Evolutionary conservation across 2,329 filamentous ascomycete species (phyloP).

Genomic region (Scedosporium aurantiacum): DNA sequence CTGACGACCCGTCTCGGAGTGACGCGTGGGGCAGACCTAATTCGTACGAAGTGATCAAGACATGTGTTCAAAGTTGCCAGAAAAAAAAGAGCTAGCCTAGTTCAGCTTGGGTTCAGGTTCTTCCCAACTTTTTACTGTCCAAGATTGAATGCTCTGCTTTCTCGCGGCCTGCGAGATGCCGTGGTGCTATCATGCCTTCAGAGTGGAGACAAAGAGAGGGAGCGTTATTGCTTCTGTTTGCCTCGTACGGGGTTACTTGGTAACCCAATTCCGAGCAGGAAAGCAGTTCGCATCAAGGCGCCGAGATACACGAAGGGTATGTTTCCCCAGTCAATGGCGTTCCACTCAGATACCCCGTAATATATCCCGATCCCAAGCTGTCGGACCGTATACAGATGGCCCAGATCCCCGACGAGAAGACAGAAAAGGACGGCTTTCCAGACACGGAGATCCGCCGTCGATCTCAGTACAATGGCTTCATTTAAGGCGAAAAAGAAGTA

Average conservation of each 20-base stretch:
- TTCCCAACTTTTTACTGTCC: neutral
- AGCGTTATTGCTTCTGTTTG: neutral
- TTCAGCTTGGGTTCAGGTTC: neutral
- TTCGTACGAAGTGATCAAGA: neutral
- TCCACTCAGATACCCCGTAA: constrained; percentile 52
- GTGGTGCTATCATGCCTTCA: neutral
- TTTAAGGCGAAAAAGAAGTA: constrained; percentile 69
- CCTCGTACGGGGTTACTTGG: neutral
- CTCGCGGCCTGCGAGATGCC: neutral
- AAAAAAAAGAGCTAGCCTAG: neutral
- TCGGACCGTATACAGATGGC: constrained; percentile 58
- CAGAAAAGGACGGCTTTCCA: constrained; percentile 59
- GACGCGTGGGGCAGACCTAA: neutral
- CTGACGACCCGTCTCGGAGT: neutral
- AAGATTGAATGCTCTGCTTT: neutral
- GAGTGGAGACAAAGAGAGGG: neutral
- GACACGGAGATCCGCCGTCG: constrained; percentile 55
- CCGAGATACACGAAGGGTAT: constrained; percentile 60
- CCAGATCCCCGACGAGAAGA: constrained; percentile 64
- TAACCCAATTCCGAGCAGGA: constrained; percentile 46
- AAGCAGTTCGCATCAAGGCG: constrained; percentile 46
- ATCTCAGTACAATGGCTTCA: constrained; percentile 64
- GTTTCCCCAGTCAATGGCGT: constrained; percentile 57
- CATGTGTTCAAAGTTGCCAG: neutral
- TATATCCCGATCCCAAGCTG: constrained; percentile 51